phyloP scores from a whole-genome alignment of 2,329 filamentous ascomycete genomes.

The Fonsecaea monophora region DNA sequence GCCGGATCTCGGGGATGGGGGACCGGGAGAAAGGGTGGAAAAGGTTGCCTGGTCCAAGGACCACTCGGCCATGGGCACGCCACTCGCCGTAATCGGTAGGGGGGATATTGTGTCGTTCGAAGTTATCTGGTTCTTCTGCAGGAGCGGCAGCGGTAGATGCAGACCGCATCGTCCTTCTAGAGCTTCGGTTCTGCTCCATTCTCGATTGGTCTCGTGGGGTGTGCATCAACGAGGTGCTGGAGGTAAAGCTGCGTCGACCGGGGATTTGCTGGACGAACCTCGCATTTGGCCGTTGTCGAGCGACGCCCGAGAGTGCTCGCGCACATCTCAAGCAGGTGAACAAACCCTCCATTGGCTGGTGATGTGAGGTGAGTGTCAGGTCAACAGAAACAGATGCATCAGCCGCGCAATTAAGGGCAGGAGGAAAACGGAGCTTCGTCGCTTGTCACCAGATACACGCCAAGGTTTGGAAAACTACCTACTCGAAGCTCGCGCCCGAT shows the following conservation, averaged over 20 bases:
- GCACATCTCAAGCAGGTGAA: constrained; percentile 37
- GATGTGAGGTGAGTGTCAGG: not conserved
- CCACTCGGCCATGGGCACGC: constrained; percentile 43
- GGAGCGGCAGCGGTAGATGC: constrained; percentile 34
- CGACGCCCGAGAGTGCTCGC: constrained; percentile 30
- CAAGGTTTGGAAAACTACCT: not conserved
- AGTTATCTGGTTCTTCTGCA: constrained; percentile 36
- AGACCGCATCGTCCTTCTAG: constrained; percentile 22
- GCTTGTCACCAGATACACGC: not conserved
- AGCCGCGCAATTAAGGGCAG: not conserved
- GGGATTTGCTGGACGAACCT: constrained; percentile 22
- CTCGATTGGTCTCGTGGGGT: constrained; percentile 19
- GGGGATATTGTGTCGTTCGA: constrained; percentile 36
- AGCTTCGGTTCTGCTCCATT: constrained; percentile 17
- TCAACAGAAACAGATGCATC: not conserved
- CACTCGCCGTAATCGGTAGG: constrained; percentile 39
- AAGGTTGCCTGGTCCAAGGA: constrained; percentile 77
- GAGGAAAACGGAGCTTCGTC: not conserved
- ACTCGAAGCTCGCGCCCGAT: no score
- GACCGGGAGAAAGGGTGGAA: constrained; percentile 93
- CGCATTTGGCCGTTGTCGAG: constrained; percentile 18
- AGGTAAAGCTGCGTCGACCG: constrained; percentile 29
- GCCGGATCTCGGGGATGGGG: constrained; percentile 84
- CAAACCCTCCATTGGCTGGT: constrained; percentile 28
- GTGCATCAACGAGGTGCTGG: constrained; percentile 28